A percentile compares a stretch with the other conserved stretches of the same genome.
Evolutionary conservation across 805 yeast genomes (phyloP).

Genomic region (Monosporozyma unispora): DNA sequence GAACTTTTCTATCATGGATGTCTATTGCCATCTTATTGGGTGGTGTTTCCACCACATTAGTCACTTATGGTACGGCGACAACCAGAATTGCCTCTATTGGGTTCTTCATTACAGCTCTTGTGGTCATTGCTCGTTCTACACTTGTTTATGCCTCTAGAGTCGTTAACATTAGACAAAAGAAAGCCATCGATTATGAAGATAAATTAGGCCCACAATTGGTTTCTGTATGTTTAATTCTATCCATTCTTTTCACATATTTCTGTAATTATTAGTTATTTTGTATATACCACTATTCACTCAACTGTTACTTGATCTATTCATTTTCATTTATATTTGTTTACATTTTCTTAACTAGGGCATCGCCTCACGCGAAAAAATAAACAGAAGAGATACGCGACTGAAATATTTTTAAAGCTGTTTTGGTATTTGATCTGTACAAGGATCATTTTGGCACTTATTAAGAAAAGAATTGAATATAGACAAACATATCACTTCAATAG

Average conservation of each 20-base stretch:
- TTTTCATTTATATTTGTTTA: background rate
- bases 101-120: constrained; percentile 71
- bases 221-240: constrained; percentile 62
- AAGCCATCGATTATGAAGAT: constrained; percentile 80
- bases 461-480: background rate
- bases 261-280: constrained; percentile 22
- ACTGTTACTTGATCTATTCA: too few species aligned
- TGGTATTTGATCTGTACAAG: background rate
- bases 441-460: background rate
- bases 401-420: background rate
- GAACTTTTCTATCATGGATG: constrained; percentile 90
- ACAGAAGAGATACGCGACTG: background rate
- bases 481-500: background rate
- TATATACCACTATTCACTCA: too few species aligned
- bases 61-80: constrained; percentile 72
- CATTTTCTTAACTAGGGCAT: background rate
- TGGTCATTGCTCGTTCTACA: constrained; percentile 64
- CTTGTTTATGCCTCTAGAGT: constrained; percentile 75
- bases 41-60: constrained; percentile 77
- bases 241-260: constrained; percentile 54
- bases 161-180: constrained; percentile 68
- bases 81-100: constrained; percentile 79
- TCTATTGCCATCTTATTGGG: constrained; percentile 83
- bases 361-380: background rate
- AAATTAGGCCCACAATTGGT: constrained; percentile 77